These are phyloP conservation scores for Kluyveromyces sp. DNA, from an alignment of 1,139 yeast species.

Conservation along the genomic window DNA sequence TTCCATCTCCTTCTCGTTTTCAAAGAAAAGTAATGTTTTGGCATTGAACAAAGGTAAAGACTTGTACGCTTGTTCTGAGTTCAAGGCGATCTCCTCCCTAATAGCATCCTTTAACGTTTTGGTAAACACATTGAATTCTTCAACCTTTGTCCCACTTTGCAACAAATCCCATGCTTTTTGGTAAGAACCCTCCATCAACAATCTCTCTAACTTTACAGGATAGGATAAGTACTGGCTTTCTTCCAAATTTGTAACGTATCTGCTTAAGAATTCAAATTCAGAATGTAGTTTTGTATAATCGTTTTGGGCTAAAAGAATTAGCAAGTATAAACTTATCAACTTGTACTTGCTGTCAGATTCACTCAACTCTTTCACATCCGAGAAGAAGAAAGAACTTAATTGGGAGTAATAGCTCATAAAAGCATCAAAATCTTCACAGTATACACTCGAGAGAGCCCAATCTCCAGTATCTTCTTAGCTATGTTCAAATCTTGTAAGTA, in stretches of 20 bases:
- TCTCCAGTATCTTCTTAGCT: conserved; percentile 74
- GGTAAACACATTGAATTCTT: conserved; percentile 53
- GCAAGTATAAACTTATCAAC: conserved; percentile 65
- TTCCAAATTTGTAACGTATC: conserved; percentile 48
- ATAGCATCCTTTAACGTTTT: conserved; percentile 65
- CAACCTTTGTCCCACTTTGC: conserved; percentile 35
- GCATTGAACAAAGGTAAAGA: conserved; percentile 76
- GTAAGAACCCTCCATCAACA: conserved; percentile 95
- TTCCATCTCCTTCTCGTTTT: conserved; percentile 59
- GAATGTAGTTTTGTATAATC: conserved; percentile 83
- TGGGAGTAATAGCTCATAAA: conserved; percentile 72
- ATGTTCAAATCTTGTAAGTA: conserved; percentile 62
- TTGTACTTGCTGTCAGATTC: conserved; percentile 63
- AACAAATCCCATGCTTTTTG: conserved; percentile 82
- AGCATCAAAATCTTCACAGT: conserved; percentile 50
- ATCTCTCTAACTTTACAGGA: conserved; percentile 83
- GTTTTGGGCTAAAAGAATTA: conserved; percentile 73
- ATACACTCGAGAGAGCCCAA: conserved; percentile 72
- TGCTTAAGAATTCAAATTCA: conserved; percentile 67
- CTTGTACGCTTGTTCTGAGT: conserved; percentile 72
- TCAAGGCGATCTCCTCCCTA: conserved; percentile 80
- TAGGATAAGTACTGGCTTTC: conserved; percentile 57
- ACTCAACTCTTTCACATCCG: conserved; percentile 38
- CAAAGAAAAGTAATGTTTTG: conserved; percentile 69
- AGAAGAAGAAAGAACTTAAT: conserved; percentile 64